These are phyloP conservation scores for Claviceps sp. DNA, from an alignment of 2,329 filamentous ascomycete genomes.

Conservation along the genomic window DNA sequence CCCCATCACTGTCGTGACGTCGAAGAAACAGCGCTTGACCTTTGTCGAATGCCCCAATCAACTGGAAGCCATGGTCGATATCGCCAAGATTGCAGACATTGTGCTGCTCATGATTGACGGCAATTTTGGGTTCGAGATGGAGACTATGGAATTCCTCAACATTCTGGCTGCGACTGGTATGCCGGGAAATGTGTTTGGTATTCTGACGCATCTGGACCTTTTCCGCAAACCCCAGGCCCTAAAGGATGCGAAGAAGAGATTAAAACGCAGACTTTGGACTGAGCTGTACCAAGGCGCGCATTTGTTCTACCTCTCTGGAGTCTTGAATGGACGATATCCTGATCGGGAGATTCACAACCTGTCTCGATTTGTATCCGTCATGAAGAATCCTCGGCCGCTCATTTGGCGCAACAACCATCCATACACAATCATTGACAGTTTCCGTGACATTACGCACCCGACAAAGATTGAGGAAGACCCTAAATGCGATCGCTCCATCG, in stretches of 20 bases:
- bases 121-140: slow-evolving; percentile 98
- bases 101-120: slow-evolving; percentile 97
- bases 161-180: slow-evolving; percentile 88
- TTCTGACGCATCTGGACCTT: slow-evolving; percentile 88
- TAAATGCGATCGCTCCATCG: slow-evolving; percentile 82
- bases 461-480: slow-evolving; percentile 78
- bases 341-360: slow-evolving; percentile 94
- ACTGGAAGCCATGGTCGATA: slow-evolving; percentile 89
- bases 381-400: slow-evolving; percentile 97
- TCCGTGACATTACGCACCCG: slow-evolving; percentile 88
- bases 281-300: slow-evolving; percentile 96
- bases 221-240: slow-evolving; percentile 89
- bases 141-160: slow-evolving; percentile 99
- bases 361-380: slow-evolving; percentile 87
- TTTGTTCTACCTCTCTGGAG: slow-evolving; percentile 89
- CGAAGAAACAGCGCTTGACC: slow-evolving; percentile 85
- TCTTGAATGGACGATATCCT: slow-evolving; percentile 92
- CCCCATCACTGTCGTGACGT: slow-evolving; percentile 90
- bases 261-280: slow-evolving; percentile 94
- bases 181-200: slow-evolving; percentile 96
- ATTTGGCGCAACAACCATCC: slow-evolving; percentile 95
- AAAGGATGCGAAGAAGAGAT: slow-evolving; percentile 85
- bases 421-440: slow-evolving; percentile 85
- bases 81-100: slow-evolving; percentile 95
- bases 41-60: slow-evolving; percentile 97